These are phyloP conservation scores for Irpex sp. DNA, from an alignment of 1,284 basidiomycete species.

Conservation along the genomic window DNA sequence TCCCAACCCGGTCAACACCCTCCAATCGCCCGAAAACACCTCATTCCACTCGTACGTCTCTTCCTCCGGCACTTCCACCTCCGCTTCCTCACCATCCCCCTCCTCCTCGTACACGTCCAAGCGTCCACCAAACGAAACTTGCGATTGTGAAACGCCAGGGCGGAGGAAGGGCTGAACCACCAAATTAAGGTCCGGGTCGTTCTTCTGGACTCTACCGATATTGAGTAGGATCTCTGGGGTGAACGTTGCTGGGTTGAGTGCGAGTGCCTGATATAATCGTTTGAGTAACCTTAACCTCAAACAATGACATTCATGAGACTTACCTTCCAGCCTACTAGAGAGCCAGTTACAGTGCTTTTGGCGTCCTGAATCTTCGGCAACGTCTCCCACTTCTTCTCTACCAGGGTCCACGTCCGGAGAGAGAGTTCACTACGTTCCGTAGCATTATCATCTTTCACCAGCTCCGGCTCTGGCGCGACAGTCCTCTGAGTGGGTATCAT, in stretches of 20 bases:
- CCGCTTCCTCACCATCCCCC: conserved; percentile 13
- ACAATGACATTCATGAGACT: neutral
- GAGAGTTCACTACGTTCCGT: too few species aligned
- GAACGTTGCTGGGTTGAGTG: conserved; percentile 48
- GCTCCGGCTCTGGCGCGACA: too few species aligned
- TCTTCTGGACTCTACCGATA: conserved; percentile 34
- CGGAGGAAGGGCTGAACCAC: conserved; percentile 28
- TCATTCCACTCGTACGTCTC: conserved; percentile 24
- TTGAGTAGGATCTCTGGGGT: conserved; percentile 49
- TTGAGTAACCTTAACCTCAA: neutral
- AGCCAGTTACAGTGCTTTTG: conserved; percentile 32
- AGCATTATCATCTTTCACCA: too few species aligned
- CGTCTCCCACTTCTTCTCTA: conserved; percentile 39
- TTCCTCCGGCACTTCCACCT: conserved; percentile 14
- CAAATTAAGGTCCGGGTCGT: conserved; percentile 18
- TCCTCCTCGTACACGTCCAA: too few species aligned
- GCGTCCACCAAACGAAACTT: too few species aligned
- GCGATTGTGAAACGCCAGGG: conserved; percentile 9
- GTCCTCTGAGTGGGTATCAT: conserved; percentile 3
- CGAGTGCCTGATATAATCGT: conserved; percentile 37
- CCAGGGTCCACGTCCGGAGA: conserved; percentile 13
- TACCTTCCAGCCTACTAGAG: conserved; percentile 53
- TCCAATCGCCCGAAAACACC: conserved; percentile 26
- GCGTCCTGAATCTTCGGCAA: conserved; percentile 28
- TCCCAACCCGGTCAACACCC: neutral